Evolutionary conservation across 352 stramenopile genomes (phyloP).

Genomic region (Pythium aquatile): DNA sequence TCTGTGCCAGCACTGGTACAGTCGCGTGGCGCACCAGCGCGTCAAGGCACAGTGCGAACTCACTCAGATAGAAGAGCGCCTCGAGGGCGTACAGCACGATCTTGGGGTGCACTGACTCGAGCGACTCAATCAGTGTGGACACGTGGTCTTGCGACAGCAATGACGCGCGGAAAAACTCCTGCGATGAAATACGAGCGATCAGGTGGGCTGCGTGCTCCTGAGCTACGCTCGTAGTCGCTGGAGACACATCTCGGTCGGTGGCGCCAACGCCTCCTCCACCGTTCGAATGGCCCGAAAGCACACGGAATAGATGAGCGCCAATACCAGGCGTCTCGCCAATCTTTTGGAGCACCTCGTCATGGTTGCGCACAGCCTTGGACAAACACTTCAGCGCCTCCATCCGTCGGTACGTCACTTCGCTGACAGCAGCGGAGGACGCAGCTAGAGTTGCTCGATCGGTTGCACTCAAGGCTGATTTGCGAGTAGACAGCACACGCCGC

Average conservation of each 20-base stretch:
- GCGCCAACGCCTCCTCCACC: neutral
- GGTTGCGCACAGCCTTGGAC: conserved; percentile 43
- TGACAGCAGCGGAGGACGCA: conserved; percentile 10
- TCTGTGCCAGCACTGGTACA: conserved; percentile 69
- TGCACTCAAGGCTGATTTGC: conserved; percentile 18
- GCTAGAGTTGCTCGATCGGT: conserved; percentile 12
- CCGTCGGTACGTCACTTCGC: conserved; percentile 27
- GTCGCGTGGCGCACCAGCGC: conserved; percentile 70
- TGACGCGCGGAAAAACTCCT: conserved; percentile 51
- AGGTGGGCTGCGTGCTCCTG: conserved; percentile 64
- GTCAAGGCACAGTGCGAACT: conserved; percentile 62
- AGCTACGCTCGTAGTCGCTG: conserved; percentile 17
- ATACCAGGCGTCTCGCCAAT: conserved; percentile 49
- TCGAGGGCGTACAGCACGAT: conserved; percentile 68
- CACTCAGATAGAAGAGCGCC: conserved; percentile 54
- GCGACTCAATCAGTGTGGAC: conserved; percentile 57
- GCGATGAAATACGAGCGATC: conserved; percentile 48
- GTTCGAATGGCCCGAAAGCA: conserved; percentile 20
- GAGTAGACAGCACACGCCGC: conserved; percentile 17
- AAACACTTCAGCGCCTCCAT: conserved; percentile 71
- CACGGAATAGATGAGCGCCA: conserved; percentile 41
- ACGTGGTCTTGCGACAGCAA: conserved; percentile 59
- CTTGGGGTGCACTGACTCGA: conserved; percentile 66
- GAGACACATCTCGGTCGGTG: neutral
- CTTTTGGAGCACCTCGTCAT: conserved; percentile 72